phyloP scores from a whole-genome alignment of 805 yeast genomes.

The Metschnikowia corniflorae region DNA sequence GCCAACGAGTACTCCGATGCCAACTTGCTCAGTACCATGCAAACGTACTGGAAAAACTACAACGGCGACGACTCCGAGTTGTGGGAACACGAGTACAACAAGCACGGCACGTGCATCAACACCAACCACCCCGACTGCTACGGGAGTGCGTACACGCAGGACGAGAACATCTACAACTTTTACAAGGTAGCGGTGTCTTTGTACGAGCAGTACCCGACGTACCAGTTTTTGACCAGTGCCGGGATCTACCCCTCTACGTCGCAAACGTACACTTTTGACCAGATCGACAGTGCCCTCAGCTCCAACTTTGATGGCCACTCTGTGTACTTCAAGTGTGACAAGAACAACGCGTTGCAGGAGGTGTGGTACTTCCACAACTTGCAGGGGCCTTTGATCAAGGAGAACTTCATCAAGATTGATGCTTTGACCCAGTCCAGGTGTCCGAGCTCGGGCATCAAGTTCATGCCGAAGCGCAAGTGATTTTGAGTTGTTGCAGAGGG shows the following conservation, averaged over 20 bases:
- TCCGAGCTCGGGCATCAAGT: constrained; percentile 64
- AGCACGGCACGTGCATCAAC: constrained; percentile 42
- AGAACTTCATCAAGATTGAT: constrained; percentile 53
- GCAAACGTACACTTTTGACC: constrained; percentile 29
- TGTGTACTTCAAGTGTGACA: constrained; percentile 36
- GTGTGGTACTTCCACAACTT: constrained; percentile 27
- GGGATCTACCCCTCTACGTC: constrained; percentile 37
- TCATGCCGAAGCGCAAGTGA: constrained; percentile 61
- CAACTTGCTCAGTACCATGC: constrained; percentile 15
- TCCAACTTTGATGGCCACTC: constrained; percentile 28
- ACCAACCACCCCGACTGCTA: constrained; percentile 37
- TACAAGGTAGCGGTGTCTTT: constrained; percentile 30
- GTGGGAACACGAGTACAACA: constrained; percentile 44
- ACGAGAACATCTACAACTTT: constrained; percentile 28
- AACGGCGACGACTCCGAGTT: constrained; percentile 31
- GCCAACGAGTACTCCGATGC: constrained; percentile 24
- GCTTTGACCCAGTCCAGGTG: constrained; percentile 57
- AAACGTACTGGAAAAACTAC: constrained; percentile 24
- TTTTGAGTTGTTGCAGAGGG: too few species aligned
- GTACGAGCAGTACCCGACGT: constrained; percentile 34
- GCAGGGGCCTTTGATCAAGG: constrained; percentile 20
- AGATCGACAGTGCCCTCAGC: constrained; percentile 32
- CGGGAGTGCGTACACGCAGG: constrained; percentile 17
- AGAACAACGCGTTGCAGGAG: constrained; percentile 20
- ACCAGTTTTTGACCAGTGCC: constrained; percentile 29